A percentile compares a stretch with the other conserved stretches of the same genome.
Evolutionary conservation across 2,329 filamentous ascomycete species (phyloP).

Genomic region (Zymoseptoria tritici): DNA sequence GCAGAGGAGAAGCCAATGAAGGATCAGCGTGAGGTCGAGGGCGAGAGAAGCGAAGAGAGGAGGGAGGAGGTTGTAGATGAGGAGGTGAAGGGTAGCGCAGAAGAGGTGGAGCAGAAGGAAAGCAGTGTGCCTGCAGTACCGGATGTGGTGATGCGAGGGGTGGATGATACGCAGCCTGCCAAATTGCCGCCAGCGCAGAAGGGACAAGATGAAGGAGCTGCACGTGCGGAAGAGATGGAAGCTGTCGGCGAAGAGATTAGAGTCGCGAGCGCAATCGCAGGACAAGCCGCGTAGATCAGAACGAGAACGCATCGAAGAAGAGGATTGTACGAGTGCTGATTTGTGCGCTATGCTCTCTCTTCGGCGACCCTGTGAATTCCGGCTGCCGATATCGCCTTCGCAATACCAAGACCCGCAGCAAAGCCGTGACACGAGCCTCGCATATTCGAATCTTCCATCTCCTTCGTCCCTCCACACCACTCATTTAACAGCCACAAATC

Average conservation of each 20-base stretch:
- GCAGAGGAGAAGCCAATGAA: slow-evolving; percentile 4
- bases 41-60: slow-evolving; percentile 5
- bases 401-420: background rate
- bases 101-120: slow-evolving; percentile 4
- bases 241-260: background rate
- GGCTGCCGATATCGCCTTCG: background rate
- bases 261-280: background rate
- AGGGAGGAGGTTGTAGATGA: slow-evolving; percentile 5
- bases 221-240: background rate
- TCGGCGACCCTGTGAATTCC: background rate
- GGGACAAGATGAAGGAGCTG: background rate
- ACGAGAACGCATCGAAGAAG: background rate
- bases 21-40: slow-evolving; percentile 1
- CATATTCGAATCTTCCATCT: background rate
- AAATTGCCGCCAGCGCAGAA: background rate
- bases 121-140: background rate
- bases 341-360: background rate
- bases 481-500: slow-evolving; percentile 53
- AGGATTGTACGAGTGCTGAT: background rate
- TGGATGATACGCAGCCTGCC: background rate
- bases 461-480: background rate
- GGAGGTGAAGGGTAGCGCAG: background rate
- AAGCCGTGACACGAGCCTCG: too few relatives aligned
- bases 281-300: background rate
- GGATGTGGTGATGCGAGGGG: slow-evolving; percentile 15